Evolutionary conservation across 2,329 filamentous ascomycete species (phyloP), one percentile per base, ranked within the genome.

Genomic region (Fusarium sp.): DNA sequence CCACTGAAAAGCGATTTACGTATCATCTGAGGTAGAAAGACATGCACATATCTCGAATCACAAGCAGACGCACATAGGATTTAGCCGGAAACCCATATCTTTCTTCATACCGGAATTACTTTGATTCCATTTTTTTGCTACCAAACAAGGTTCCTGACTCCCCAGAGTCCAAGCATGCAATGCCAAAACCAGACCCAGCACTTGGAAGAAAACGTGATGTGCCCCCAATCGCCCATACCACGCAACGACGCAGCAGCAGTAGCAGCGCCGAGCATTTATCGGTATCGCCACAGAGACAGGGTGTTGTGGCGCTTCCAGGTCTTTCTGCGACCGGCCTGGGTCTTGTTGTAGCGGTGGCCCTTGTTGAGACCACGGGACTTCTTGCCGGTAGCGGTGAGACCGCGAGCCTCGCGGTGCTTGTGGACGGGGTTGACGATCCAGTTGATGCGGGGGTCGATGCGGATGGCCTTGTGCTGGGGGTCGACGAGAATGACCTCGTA

Each of bases 221-320:
- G 43, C 67, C 62, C 74, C 72, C 48, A 72, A 68, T 60, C 61
- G 65, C 68, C 44, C 36, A 62, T 63, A 63, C 68, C 58, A 23
- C 23, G 56, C 65, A 47, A 60, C 56, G 43, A 59, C 56, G 65
- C 34, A 55, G 56, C 54, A 58, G 55, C 54, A 66, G 46, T 51
- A 40, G 56, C 54, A 13, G 31, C 59, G 67, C 71, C 65, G 73
- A 39, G 46, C 72, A 75, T 70, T 87, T 93, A 97, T 87, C 95
- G 91, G 93, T 98, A 98, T 86, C 95, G 91, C 95, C 95, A 98
- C 85, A 97, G 94, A 81, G 93, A 97, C 84, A 97, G 92, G 86
- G 95, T 99, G 93, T 99, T 99, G 90, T 97, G 94, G 85, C 93
- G 91, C 94, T 97, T 97, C 97, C 96, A 99, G 85, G 95, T 99